phyloP scores from a whole-genome alignment of 148 eudicot genomes.

The Amaranthus cruentus region DNA sequence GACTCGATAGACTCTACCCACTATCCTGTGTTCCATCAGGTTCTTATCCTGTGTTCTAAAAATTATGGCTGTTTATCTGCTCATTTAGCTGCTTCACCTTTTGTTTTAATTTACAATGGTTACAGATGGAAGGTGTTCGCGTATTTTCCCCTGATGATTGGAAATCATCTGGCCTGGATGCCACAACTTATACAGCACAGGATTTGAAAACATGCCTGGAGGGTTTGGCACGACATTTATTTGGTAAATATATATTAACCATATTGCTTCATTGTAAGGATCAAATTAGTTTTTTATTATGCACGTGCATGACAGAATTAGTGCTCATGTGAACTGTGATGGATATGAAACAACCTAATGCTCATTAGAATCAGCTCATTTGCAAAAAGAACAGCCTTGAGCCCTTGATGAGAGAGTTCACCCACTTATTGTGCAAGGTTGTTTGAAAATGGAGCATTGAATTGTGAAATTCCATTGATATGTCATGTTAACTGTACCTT shows the following conservation, averaged over 20 bases:
- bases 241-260: conserved; percentile 46
- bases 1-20: conserved; percentile 97
- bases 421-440: too few species aligned
- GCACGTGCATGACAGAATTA: background rate
- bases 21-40: conserved; percentile 99
- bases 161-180: conserved; percentile 72
- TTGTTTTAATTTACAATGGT: conserved; percentile 6
- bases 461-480: too few species aligned
- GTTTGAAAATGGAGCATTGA: too few species aligned
- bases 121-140: conserved; percentile 96
- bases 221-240: conserved; percentile 95
- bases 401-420: too few species aligned
- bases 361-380: too few species aligned
- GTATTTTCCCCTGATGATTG: conserved; percentile 77
- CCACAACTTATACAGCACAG: conserved; percentile 61
- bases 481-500: background rate
- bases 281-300: background rate
- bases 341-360: too few species aligned
- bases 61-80: background rate
- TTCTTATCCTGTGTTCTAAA: conserved; percentile 14
- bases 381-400: too few species aligned
- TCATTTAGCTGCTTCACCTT: background rate
- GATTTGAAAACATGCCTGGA: conserved; percentile 87
- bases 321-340: too few species aligned
- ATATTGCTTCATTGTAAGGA: background rate